phyloP scores from a whole-genome alignment of 1,139 yeast genomes.

The Kazachstania sp. region DNA sequence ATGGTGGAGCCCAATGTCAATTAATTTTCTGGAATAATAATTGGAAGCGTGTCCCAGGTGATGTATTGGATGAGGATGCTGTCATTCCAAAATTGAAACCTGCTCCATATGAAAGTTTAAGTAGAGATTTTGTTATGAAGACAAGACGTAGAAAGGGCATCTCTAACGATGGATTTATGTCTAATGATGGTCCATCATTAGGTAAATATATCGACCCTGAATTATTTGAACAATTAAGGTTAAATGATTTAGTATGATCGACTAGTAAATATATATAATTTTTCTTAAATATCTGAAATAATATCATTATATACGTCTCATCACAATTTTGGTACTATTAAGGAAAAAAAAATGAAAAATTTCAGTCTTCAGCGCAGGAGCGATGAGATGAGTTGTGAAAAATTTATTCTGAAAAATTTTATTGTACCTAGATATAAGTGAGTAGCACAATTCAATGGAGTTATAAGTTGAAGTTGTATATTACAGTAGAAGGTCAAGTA shows the following conservation, averaged over 20 bases:
- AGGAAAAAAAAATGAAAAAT: neutral
- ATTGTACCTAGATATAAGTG: neutral
- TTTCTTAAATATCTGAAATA: neutral
- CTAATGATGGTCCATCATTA: constrained; percentile 67
- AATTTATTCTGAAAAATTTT: constrained; percentile 4
- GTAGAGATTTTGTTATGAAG: constrained; percentile 83
- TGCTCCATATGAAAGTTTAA: constrained; percentile 59
- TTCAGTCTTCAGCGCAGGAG: constrained; percentile 4
- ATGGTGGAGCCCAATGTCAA: constrained; percentile 69
- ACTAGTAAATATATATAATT: neutral
- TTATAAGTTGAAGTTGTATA: neutral
- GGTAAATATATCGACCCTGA: constrained; percentile 61
- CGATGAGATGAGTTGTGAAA: constrained; percentile 19
- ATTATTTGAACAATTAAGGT: constrained; percentile 45
- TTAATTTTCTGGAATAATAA: constrained; percentile 45
- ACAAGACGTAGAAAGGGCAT: constrained; percentile 83
- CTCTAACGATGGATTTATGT: constrained; percentile 46
- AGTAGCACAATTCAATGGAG: neutral
- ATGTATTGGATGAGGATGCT: constrained; percentile 66
- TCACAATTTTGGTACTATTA: neutral
- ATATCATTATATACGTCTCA: constrained; percentile 1
- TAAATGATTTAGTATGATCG: constrained; percentile 35
- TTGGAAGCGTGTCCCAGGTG: constrained; percentile 85
- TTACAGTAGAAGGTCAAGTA: neutral
- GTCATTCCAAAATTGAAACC: constrained; percentile 65